phyloP scores from a whole-genome alignment of 1,139 yeast species.

The Blastobotrys arbuscula region DNA sequence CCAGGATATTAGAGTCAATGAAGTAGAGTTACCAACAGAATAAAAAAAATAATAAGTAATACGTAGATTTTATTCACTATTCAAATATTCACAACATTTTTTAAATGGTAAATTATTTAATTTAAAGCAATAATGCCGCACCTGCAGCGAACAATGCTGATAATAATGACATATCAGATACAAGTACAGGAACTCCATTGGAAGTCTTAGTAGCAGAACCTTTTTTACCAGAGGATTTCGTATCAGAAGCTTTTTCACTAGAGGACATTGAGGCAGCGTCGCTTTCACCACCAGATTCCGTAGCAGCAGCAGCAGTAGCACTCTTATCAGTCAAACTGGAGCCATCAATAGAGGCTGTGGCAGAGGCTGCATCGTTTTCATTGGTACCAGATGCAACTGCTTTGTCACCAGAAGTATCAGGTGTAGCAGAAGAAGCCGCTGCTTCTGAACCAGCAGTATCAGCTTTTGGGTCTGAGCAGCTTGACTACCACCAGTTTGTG shows the following conservation, averaged over 20 bases:
- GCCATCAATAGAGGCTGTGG: neutral
- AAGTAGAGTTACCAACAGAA: neutral
- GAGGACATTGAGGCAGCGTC: neutral
- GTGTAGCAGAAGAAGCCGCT: neutral
- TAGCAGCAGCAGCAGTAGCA: neutral
- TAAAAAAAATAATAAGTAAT: neutral
- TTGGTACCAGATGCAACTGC: neutral
- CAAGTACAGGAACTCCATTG: too few species aligned
- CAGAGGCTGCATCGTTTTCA: neutral
- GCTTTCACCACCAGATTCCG: neutral
- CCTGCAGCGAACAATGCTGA: neutral
- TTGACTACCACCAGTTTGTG: neutral
- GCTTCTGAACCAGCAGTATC: neutral
- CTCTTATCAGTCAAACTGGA: too few species aligned
- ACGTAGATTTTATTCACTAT: neutral
- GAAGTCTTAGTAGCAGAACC: neutral
- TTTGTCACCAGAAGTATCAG: neutral
- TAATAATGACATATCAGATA: neutral
- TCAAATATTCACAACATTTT: neutral
- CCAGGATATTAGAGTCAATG: neutral
- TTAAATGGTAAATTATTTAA: too few species aligned
- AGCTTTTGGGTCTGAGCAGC: conserved; percentile 6
- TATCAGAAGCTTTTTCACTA: neutral
- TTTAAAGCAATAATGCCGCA: neutral
- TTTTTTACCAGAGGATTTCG: neutral